Base-by-base conservation (phyloP, 306 rosid species). In the Cucumis melo region DNA sequence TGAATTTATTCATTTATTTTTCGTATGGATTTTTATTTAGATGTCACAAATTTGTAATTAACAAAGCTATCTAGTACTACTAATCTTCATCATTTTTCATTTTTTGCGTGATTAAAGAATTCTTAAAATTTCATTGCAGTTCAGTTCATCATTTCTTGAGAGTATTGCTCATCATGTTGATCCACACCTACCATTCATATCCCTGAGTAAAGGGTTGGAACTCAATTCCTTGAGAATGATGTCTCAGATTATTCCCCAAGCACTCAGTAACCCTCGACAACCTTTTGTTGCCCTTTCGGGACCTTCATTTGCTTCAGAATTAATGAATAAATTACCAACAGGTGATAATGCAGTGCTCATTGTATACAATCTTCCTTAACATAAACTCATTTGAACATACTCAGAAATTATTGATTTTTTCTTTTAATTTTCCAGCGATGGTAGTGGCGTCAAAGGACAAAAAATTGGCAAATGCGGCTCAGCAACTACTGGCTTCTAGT, bases 151-250 rank as follows among this genome's bases (percentile, higher is more conserved):
- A 32, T 93, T 88, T 85, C 97, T 91, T 7, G 91, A 87, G 81
- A 83, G 91, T 50, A 84, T 93, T 56, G 91, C 98, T 14, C 92
- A 90, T n/a, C 83, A 86, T 80, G 93, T 91, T 41, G 91, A 91
- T 85, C 97, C 98, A 36, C 82, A 87, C 78, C 83, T 93, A 82
- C 97, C 96, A 10, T 91, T 93, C 83, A 87, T 93, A 78, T 93
- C 97, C 27, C 94, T 93, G 42, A 93, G 98, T 78, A 93, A 93
- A 87, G 97, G 97, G 51, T 86, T 93, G 59, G 98, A 91, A 86
- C 89, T 91, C 68, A 91, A 93, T 80, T 86, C 97, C 20, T 75
- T 91, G 85, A 89, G 97, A 84, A 90, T 86, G 88, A 91, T 91
- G 97, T 93, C 97, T 80, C 98, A 91, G 85, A 84, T 93, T 77